phyloP scores from a whole-genome alignment of 306 rosid species.

The Trifolium dubium region DNA sequence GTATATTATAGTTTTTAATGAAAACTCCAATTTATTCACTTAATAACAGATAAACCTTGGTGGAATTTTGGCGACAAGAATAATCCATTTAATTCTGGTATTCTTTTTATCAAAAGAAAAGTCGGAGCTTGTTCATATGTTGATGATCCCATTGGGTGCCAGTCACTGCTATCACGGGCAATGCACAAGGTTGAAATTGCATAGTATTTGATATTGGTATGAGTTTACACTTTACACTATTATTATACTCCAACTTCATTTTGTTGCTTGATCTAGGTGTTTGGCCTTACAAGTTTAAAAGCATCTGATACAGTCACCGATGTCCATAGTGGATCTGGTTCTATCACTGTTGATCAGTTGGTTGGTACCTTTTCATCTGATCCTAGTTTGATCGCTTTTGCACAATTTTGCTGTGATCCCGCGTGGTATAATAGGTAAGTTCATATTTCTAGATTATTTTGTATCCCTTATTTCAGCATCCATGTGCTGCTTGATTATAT shows the following conservation, averaged over 20 bases:
- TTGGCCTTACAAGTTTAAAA: constrained; percentile 76
- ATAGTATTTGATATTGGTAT: constrained; percentile 24
- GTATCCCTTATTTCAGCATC: constrained; percentile 14
- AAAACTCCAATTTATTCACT: constrained; percentile 34
- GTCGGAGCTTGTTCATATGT: constrained; percentile 99
- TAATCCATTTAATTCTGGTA: constrained; percentile 86
- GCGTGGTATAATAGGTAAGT: constrained; percentile 81
- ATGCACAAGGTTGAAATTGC: constrained; percentile 84
- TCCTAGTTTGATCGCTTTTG: constrained; percentile 97
- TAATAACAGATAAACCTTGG: constrained; percentile 85
- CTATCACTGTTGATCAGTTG: constrained; percentile 85
- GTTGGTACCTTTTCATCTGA: constrained; percentile 95
- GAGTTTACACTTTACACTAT: background rate
- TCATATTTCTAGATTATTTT: constrained; percentile 32
- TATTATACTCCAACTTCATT: constrained; percentile 25
- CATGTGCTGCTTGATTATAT: constrained; percentile 33
- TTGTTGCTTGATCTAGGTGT: constrained; percentile 64
- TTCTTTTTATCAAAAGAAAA: constrained; percentile 88
- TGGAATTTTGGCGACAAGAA: constrained; percentile 85
- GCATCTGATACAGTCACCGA: constrained; percentile 47
- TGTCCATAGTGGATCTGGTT: constrained; percentile 62
- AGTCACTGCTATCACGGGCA: constrained; percentile 88
- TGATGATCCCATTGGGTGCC: constrained; percentile 97
- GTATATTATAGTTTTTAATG: constrained; percentile 23
- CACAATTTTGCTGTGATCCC: constrained; percentile 91